Conservation (phyloP, 257 asterid genomes). For the Petunia axillaris region DNA sequence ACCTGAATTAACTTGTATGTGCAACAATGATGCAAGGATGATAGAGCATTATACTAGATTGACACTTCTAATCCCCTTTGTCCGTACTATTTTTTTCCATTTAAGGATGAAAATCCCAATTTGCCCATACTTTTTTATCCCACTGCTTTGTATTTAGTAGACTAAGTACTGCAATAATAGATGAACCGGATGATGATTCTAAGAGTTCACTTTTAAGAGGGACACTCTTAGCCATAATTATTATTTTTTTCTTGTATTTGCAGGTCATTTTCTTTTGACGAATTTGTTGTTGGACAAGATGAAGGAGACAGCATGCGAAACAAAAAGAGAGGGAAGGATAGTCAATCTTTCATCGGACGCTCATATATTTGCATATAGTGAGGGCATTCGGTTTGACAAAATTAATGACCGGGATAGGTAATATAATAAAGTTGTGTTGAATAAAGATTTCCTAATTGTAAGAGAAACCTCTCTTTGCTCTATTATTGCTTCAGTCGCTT, state of each 20-base stretch:
- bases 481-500: too few species aligned
- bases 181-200: background rate
- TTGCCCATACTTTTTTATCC: background rate
- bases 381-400: conserved; percentile 68
- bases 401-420: conserved; percentile 64
- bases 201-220: background rate
- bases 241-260: conserved; percentile 31
- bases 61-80: background rate
- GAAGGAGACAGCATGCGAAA: conserved; percentile 63
- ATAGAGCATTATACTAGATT: background rate
- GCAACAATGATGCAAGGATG: background rate
- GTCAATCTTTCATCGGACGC: conserved; percentile 74
- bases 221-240: background rate
- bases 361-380: conserved; percentile 50
- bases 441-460: background rate
- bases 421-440: background rate
- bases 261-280: conserved; percentile 92
- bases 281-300: conserved; percentile 73
- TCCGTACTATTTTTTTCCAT: background rate
- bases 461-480: too few species aligned
- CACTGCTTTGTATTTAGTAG: background rate
- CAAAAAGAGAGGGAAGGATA: conserved; percentile 73
- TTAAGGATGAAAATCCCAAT: too few species aligned
- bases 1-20: background rate
- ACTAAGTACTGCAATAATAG: background rate